Evolutionary conservation across 2,329 filamentous ascomycete genomes (phyloP), one percentile per base, ranked within the genome.

Genomic region (Sordariomycetes sp.): DNA sequence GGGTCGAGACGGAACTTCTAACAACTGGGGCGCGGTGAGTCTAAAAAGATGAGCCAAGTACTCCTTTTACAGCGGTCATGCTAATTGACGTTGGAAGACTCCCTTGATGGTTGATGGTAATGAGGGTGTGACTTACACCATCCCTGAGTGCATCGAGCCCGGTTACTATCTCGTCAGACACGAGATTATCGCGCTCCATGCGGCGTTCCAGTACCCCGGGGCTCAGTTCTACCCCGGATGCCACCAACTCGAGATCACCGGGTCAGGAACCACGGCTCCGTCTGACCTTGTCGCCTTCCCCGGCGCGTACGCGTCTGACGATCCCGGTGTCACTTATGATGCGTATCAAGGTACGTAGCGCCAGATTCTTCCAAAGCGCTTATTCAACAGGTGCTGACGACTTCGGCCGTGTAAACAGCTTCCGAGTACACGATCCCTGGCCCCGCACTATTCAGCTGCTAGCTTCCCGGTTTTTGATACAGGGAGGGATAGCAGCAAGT

Each of bases 91-190:
- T n/a, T 20, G 28, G 20, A 42, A 73, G 66, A 72, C 68, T 15
- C 63, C 70, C 1, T 66, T 78, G 7, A 76, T 76, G 70, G 75
- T 74, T 67, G 63, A 69, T 10, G 72, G 70, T 39, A 75, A 73
- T 60, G 63, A 67, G 1, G 69, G 71, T 3, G 72, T 74, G 59
- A 68, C 68, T 51, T 82, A 81, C 69, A 78, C 73, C n/a, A 76
- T 82, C 61, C 79, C 79, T 3, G 68, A 68, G 15, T 80, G 75
- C 66, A 69, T 82, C 45, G 68, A 72, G 51, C 67, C 73, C 0
- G 79, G 79, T 1, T 77, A 77, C 70, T 81, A 82, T 66, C 75
- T 82, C 57, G 77, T 82, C 25, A 76, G 79, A 54, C 79, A 82
- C 62, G 79, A 82, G 65, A 74, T 79, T 63, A 75, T 81, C 59